phyloP scores from a whole-genome alignment of 345 rosid genomes.

The Populus deltoides region DNA sequence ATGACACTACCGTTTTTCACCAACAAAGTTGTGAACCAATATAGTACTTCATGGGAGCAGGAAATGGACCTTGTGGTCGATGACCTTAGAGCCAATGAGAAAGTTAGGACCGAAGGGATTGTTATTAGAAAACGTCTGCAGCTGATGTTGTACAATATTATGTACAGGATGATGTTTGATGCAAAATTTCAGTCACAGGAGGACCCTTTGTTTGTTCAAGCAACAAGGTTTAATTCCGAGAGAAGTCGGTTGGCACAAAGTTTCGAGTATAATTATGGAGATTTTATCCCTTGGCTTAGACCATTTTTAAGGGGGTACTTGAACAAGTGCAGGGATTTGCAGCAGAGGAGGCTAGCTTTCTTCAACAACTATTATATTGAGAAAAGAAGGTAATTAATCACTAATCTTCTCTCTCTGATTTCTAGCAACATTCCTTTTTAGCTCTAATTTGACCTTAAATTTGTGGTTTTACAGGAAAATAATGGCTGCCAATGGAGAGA shows the following conservation, averaged over 20 bases:
- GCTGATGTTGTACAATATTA: slow-evolving; percentile 59
- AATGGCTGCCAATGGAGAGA: slow-evolving; percentile 47
- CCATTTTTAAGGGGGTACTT: slow-evolving; percentile 62
- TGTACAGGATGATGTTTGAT: slow-evolving; percentile 71
- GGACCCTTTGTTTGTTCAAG: slow-evolving; percentile 51
- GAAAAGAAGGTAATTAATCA: slow-evolving; percentile 36
- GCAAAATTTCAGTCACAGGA: slow-evolving; percentile 40
- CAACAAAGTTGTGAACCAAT: slow-evolving; percentile 53
- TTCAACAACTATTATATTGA: slow-evolving; percentile 48
- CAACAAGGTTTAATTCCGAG: slow-evolving; percentile 54
- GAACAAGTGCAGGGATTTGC: slow-evolving; percentile 60
- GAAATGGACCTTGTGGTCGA: slow-evolving; percentile 54
- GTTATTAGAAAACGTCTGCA: slow-evolving; percentile 51
- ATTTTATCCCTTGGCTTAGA: slow-evolving; percentile 57
- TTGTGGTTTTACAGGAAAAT: slow-evolving; percentile 30
- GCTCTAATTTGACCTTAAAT: background rate
- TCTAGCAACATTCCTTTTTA: background rate
- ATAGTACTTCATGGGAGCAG: slow-evolving; percentile 52
- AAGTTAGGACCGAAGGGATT: slow-evolving; percentile 32
- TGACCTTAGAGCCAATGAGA: slow-evolving; percentile 33
- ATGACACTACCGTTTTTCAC: slow-evolving; percentile 70
- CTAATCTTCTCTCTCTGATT: background rate
- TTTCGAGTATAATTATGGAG: slow-evolving; percentile 64
- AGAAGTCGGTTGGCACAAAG: slow-evolving; percentile 62
- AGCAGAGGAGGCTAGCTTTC: slow-evolving; percentile 49